phyloP scores from a whole-genome alignment of 2,329 filamentous ascomycete genomes.

The Penicillium nordicum region DNA sequence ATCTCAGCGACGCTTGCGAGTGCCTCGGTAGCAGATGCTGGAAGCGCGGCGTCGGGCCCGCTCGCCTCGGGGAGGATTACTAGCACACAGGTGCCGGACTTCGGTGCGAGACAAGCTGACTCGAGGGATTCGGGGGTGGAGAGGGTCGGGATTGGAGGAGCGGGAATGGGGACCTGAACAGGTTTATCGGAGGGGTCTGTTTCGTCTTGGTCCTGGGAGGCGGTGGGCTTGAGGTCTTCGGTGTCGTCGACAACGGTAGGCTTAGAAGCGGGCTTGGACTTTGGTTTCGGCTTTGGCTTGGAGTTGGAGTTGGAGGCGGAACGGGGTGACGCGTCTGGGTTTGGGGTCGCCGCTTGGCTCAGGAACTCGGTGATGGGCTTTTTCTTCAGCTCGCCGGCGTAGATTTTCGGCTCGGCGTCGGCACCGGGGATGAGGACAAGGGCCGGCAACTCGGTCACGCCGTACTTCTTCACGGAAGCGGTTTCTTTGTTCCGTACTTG shows the following conservation, averaged over 20 bases:
- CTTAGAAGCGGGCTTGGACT: conserved; percentile 48
- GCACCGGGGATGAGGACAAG: conserved; percentile 74
- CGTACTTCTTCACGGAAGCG: conserved; percentile 68
- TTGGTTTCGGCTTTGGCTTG: conserved; percentile 40
- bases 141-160: conserved; percentile 65
- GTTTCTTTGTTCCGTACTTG: conserved; percentile 82
- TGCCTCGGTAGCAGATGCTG: conserved; percentile 48
- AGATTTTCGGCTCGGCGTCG: conserved; percentile 65
- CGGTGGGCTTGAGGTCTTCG: conserved; percentile 44
- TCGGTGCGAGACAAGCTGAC: conserved; percentile 68
- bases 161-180: conserved; percentile 51
- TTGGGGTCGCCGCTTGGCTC: conserved; percentile 72
- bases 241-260: conserved; percentile 47
- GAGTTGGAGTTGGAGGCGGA: conserved; percentile 34
- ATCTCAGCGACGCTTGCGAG: conserved; percentile 67
- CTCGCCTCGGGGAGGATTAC: conserved; percentile 61
- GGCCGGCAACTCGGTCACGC: conserved; percentile 72
- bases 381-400: conserved; percentile 83
- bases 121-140: conserved; percentile 62
- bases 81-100: conserved; percentile 79
- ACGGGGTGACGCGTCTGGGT: conserved; percentile 61
- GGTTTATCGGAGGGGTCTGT: conserved; percentile 39
- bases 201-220: conserved; percentile 37
- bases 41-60: conserved; percentile 49
- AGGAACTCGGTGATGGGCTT: conserved; percentile 77